These are phyloP conservation scores for Jaapia argillacea DNA, from an alignment of 768 basidiomycete species.

Conservation along the genomic window DNA sequence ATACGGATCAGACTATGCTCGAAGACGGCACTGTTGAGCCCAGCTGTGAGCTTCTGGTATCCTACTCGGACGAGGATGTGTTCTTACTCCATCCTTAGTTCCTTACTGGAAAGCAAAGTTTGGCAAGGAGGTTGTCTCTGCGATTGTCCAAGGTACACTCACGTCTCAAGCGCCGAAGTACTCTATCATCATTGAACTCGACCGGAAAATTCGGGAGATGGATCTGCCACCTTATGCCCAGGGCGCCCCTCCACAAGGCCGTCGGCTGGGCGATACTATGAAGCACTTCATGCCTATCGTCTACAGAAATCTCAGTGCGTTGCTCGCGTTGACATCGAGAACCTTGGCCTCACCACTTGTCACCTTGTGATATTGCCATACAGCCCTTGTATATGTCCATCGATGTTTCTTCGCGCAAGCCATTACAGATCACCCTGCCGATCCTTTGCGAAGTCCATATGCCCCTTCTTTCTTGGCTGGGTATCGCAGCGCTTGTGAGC, in stretches of 20 bases:
- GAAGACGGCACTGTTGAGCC: conserved; percentile 47
- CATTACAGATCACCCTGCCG: conserved; percentile 47
- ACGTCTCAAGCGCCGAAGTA: conserved; percentile 57
- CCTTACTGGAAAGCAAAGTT: conserved; percentile 65
- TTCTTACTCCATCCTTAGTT: conserved; percentile 35
- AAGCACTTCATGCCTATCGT: conserved; percentile 67
- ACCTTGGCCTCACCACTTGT: neutral
- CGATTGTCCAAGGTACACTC: conserved; percentile 58
- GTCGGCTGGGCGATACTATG: conserved; percentile 54
- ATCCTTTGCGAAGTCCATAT: conserved; percentile 62
- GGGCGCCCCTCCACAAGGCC: conserved; percentile 35
- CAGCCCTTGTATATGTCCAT: conserved; percentile 66
- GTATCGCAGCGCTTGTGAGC: conserved; percentile 54
- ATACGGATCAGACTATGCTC: conserved; percentile 46
- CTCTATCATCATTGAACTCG: conserved; percentile 50
- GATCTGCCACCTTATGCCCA: conserved; percentile 53
- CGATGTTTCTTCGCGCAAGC: conserved; percentile 73
- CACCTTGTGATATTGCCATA: neutral
- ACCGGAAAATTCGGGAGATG: conserved; percentile 51
- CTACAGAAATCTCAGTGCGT: conserved; percentile 59
- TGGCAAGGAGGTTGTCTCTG: conserved; percentile 53
- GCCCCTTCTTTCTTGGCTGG: conserved; percentile 61
- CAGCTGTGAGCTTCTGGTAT: conserved; percentile 39
- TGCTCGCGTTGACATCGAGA: no score
- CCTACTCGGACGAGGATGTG: no score